Base-by-base conservation (phyloP, 1,284 basidiomycete genomes). In the Cystobasidium sp. region DNA sequence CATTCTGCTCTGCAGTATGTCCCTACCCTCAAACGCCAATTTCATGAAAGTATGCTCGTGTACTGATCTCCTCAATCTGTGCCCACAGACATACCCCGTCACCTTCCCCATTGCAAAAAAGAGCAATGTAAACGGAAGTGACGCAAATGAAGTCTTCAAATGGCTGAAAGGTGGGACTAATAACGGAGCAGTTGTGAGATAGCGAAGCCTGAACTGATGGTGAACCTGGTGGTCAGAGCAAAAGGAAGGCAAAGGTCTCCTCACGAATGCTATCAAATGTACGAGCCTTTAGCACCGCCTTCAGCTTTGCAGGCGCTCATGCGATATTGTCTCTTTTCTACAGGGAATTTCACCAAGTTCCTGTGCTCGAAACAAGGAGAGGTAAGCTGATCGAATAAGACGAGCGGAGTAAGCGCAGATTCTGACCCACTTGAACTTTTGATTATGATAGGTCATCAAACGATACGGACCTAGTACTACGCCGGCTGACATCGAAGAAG, bases 71-170 rank as follows among this genome's bases (percentile, higher is more conserved):
- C 37, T 8, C 16, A 6, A 22, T 16, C n/a, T 9, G 8, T 16
- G n/a, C 39, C 31, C 4, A 6, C 8, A 62, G 62, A 79, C 78
- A 67, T 76, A 79, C 69, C 78, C 78, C 24, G 80, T 80, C 20
- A 71, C 74, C 3, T 80, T 80, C 76, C 79, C 79, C 7, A 61
- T 80, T 0, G 75, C 77, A 65, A 77, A 78, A 74, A 81, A 81
- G 76, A 59, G 61, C 18, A 82, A 84, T 67, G 83, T 84, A 61
- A 84, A 84, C 76, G 83, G 83, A 43, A 76, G 62, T 37, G 77
- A 82, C 68, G 76, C 83, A 43, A 83, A 84, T 78, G 80, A 81
- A 71, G 81, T 82, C 24, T 84, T 82, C 80, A 77, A 78, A 64
- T 82, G 76, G 77, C 79, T 83, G 68, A 82, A 81, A 65, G 56